Conservation (phyloP, 2,329 filamentous ascomycete species). For the Talaromyces sp. region DNA sequence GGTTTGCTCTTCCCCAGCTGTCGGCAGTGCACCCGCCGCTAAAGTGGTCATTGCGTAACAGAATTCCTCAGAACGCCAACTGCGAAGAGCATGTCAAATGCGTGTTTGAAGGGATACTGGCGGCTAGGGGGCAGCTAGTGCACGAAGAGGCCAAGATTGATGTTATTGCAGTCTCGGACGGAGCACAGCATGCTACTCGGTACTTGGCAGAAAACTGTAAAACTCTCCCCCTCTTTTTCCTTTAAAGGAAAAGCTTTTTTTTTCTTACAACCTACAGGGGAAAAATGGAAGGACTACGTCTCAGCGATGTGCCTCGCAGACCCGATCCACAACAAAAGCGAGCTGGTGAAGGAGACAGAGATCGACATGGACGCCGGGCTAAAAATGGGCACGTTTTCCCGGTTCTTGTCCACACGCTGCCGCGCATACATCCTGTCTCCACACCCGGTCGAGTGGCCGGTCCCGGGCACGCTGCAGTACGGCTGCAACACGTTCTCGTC, state of each 20-base stretch:
- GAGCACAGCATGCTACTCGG: conserved; percentile 52
- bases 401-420: conserved; percentile 46
- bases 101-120: conserved; percentile 61
- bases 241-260: not conserved
- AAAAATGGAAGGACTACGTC: conserved; percentile 32
- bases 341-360: conserved; percentile 11
- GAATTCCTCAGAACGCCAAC: conserved; percentile 55
- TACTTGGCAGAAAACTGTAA: conserved; percentile 54
- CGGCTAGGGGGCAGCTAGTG: conserved; percentile 36
- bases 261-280: conserved; percentile 24
- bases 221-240: not conserved
- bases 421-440: conserved; percentile 57
- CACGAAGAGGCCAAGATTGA: conserved; percentile 54
- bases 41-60: conserved; percentile 52
- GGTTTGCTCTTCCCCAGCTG: conserved; percentile 55
- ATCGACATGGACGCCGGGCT: not conserved
- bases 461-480: conserved; percentile 50
- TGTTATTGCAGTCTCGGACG: conserved; percentile 66
- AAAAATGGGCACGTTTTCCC: conserved; percentile 17
- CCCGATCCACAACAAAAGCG: conserved; percentile 29
- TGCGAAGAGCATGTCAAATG: conserved; percentile 58
- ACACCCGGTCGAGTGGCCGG: conserved; percentile 47
- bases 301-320: conserved; percentile 35
- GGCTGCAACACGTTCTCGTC: conserved; percentile 68
- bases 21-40: conserved; percentile 57